phyloP scores from a whole-genome alignment of 2,329 filamentous ascomycete species.

The Paecilomyces sp. region DNA sequence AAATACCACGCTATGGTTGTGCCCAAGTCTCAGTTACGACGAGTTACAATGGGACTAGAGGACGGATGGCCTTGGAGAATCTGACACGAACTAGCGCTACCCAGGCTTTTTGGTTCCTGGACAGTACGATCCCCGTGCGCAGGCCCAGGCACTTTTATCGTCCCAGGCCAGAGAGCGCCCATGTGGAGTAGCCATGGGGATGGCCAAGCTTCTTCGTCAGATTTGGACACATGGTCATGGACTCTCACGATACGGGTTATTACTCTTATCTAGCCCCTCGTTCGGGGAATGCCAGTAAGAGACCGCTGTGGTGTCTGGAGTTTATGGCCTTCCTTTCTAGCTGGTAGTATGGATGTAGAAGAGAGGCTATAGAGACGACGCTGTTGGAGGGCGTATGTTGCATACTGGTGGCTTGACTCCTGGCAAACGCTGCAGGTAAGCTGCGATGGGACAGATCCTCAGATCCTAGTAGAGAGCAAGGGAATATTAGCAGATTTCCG shows the following conservation, averaged over 20 bases:
- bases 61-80: background rate
- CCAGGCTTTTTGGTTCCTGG: background rate
- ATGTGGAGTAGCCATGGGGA: background rate
- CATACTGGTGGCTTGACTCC: too few species aligned
- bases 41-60: background rate
- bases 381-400: background rate
- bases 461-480: too few species aligned
- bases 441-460: too few species aligned
- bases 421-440: too few species aligned
- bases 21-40: background rate
- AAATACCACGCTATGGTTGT: background rate
- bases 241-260: too few species aligned
- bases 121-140: background rate
- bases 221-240: background rate
- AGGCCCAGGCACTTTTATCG: background rate
- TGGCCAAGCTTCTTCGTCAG: background rate
- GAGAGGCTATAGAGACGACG: background rate
- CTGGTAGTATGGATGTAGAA: too few species aligned
- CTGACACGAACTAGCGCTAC: background rate
- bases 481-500: too few species aligned
- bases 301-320: too few species aligned
- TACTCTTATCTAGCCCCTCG: too few species aligned
- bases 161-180: background rate
- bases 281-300: too few species aligned
- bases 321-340: too few species aligned